Percentiles rank a stretch among this genome's conserved stretches.
phyloP scores from a whole-genome alignment of 768 basidiomycete genomes.

The Suillus subaureus region DNA sequence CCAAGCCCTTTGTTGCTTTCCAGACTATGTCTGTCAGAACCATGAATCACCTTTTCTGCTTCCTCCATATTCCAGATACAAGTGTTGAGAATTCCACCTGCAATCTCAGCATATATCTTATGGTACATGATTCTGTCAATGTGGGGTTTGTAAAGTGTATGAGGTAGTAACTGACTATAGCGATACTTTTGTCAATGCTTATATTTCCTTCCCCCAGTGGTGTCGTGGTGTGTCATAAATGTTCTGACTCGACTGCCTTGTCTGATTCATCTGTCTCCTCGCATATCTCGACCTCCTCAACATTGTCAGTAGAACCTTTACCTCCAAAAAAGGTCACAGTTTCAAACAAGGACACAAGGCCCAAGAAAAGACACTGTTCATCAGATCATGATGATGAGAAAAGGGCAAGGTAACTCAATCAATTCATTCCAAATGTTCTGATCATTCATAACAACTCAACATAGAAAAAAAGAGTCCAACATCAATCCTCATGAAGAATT shows the following conservation, averaged over 20 bases:
- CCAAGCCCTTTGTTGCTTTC: too few species aligned
- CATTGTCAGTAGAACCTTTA: not conserved
- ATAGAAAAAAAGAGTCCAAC: not conserved
- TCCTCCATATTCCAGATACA: too few species aligned
- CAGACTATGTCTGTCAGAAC: too few species aligned
- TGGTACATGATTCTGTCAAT: too few species aligned
- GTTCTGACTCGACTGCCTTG: not conserved
- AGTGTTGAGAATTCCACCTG: too few species aligned
- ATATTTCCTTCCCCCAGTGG: not conserved
- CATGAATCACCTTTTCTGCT: too few species aligned
- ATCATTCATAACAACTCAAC: not conserved
- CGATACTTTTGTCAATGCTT: not conserved
- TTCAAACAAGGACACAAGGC: not conserved
- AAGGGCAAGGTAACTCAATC: not conserved
- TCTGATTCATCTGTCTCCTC: not conserved
- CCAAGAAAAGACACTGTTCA: not conserved
- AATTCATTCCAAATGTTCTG: not conserved
- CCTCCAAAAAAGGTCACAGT: not conserved
- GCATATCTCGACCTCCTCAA: not conserved
- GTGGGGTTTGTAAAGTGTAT: too few species aligned
- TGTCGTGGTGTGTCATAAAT: not conserved
- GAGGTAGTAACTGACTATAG: too few species aligned
- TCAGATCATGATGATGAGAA: not conserved
- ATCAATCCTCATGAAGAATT: constrained; percentile 3
- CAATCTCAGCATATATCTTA: too few species aligned